Base-by-base conservation (phyloP, 2,329 filamentous ascomycete species). In the Fonsecaea pedrosoi region DNA sequence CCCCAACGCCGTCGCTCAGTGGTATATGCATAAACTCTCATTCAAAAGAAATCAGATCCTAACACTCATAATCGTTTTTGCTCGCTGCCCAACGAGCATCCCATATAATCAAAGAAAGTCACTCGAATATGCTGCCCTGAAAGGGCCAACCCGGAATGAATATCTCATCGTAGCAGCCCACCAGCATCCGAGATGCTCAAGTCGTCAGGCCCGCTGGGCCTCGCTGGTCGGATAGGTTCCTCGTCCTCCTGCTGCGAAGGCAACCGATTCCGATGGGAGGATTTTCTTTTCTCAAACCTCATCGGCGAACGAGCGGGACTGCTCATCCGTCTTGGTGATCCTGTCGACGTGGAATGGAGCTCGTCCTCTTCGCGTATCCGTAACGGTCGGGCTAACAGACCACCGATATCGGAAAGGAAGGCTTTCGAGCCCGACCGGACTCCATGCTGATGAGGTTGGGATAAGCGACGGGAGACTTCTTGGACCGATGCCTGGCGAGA, bases 141-240 rank as follows among this genome's bases (percentile, higher is more conserved):
- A 38, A 54, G 34, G 34, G n/a, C 35, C 37, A 38, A 40, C 48
- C n/a, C 37, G 13, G 48, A 32, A 54, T 21, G 21, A 15, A 34
- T 10, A 40, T 35, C 34, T 71, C 67, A 71, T 62, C 45, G 67
- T 34, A 75, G 48, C 9, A 75, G 58, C 3, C 74, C 72, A 30
- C 74, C 74, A 30, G 69, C 72, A 60, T 75, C 74, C 8, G 65
- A 64, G 34, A 75, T 50, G 38, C 77, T 79, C 4, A 89, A 74
- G 35, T 71, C 69, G 50, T 73, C 71, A 15, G 66, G 67, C 12
- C 66, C 15, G 87, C 77, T 0, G 84, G 86, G 8, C 85, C 83
- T 0, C 88, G 74, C 45, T 13, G 32, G 70, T 89, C 53, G 48
- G 34, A 57, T 57, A 10, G 66, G 87, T 69, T 87, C 32, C 45